Evolutionary conservation across 768 basidiomycete species (phyloP).

Genomic region (Steccherinum ochraceum): DNA sequence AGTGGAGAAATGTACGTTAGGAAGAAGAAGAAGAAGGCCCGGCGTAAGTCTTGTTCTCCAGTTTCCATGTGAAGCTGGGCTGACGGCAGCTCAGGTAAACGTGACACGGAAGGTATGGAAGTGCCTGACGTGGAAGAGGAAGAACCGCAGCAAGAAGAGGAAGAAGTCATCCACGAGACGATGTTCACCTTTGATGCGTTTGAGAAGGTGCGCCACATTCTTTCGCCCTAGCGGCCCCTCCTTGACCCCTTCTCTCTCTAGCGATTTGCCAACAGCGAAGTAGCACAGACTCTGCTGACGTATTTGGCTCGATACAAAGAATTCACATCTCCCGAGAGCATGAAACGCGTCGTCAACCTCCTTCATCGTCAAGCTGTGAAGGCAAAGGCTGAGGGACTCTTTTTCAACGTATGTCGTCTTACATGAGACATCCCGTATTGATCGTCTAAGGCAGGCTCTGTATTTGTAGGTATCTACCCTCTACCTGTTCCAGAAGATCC

Average conservation of each 20-base stretch:
- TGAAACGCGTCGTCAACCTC: constrained; percentile 85
- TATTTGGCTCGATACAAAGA: constrained; percentile 84
- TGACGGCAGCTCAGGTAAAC: constrained; percentile 22
- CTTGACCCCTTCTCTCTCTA: constrained; percentile 24
- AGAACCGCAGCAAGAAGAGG: constrained; percentile 51
- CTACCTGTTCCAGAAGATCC: constrained; percentile 79
- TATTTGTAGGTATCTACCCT: constrained; percentile 81
- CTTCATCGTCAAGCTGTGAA: constrained; percentile 88
- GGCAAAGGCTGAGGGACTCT: constrained; percentile 89
- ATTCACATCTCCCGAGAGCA: constrained; percentile 69
- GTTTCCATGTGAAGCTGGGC: neutral
- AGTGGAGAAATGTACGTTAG: constrained; percentile 67
- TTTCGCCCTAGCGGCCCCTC: too few species aligned
- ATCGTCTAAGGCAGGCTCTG: too few species aligned
- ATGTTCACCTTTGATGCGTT: constrained; percentile 90
- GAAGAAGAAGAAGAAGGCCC: constrained; percentile 48
- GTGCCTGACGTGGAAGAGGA: constrained; percentile 68
- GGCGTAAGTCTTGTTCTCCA: constrained; percentile 10
- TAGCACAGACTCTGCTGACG: constrained; percentile 75
- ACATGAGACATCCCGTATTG: constrained; percentile 7
- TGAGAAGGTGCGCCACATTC: constrained; percentile 58
- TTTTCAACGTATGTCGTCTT: constrained; percentile 69
- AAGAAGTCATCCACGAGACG: constrained; percentile 72
- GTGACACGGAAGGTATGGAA: constrained; percentile 47
- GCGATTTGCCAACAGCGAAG: constrained; percentile 87